These are phyloP conservation scores for Neonectria hederae DNA, from an alignment of 2,329 filamentous ascomycete genomes.

Conservation along the genomic window DNA sequence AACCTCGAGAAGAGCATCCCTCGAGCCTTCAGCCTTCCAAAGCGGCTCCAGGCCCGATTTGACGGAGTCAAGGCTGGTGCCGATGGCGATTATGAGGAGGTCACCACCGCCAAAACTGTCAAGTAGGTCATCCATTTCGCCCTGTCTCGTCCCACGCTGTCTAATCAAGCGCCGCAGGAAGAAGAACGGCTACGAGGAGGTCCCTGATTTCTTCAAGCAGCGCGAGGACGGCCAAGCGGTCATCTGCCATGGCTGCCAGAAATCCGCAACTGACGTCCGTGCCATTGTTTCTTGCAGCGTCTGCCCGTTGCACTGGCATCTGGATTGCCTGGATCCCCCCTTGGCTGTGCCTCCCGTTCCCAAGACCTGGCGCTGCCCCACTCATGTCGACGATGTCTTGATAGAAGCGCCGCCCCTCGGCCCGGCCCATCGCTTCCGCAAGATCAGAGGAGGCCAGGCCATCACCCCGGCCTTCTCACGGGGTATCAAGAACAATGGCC, in stretches of 20 bases:
- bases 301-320: conserved; percentile 86
- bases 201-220: conserved; percentile 73
- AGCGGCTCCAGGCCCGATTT: conserved; percentile 77
- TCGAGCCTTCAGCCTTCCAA: conserved; percentile 77
- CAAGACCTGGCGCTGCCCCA: conserved; percentile 87
- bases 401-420: conserved; percentile 65
- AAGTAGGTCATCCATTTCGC: conserved; percentile 62
- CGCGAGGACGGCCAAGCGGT: conserved; percentile 81
- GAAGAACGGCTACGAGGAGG: conserved; percentile 66
- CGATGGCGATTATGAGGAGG: conserved; percentile 84
- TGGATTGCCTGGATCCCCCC: conserved; percentile 90
- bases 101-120: conserved; percentile 64
- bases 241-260: conserved; percentile 80
- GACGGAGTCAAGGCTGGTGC: conserved; percentile 79
- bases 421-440: conserved; percentile 69
- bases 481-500: conserved; percentile 75
- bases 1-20: conserved; percentile 75
- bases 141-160: neutral
- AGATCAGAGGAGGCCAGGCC: conserved; percentile 62
- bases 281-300: conserved; percentile 87
- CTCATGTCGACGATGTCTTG: conserved; percentile 83
- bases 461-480: conserved; percentile 66
- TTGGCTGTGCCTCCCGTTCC: conserved; percentile 79
- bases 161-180: conserved; percentile 50
- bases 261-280: conserved; percentile 66